phyloP scores from a whole-genome alignment of 2,329 filamentous ascomycete genomes.

The Monilinia polystroma region DNA sequence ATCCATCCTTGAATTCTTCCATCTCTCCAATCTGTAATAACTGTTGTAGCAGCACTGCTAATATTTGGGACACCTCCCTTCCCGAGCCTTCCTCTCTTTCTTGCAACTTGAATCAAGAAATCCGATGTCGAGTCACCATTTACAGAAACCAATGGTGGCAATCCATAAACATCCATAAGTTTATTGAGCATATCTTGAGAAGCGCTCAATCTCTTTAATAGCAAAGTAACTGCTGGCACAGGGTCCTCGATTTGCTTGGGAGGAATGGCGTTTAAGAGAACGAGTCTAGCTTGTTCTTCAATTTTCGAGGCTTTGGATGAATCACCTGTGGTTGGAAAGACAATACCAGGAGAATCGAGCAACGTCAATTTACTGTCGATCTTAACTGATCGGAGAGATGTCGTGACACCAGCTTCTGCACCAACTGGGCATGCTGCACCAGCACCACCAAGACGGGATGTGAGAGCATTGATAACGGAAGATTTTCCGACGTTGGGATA shows the following conservation, averaged over 20 bases:
- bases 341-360: conserved; percentile 90
- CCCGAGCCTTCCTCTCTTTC: conserved; percentile 85
- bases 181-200: conserved; percentile 74
- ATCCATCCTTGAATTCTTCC: conserved; percentile 92
- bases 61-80: conserved; percentile 90
- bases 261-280: conserved; percentile 87
- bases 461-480: conserved; percentile 91
- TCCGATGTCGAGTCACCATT: conserved; percentile 80
- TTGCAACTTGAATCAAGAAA: conserved; percentile 91
- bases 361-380: conserved; percentile 92
- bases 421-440: conserved; percentile 79
- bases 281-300: conserved; percentile 77
- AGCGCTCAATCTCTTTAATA: conserved; percentile 76
- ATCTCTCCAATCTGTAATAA: conserved; percentile 96
- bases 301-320: conserved; percentile 55
- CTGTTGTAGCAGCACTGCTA: conserved; percentile 81
- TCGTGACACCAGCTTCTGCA: conserved; percentile 90
- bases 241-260: conserved; percentile 94
- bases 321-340: conserved; percentile 73
- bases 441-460: conserved; percentile 70
- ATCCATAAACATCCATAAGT: conserved; percentile 78
- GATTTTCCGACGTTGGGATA: conserved; percentile 97
- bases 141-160: conserved; percentile 71
- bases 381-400: conserved; percentile 83
- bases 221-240: conserved; percentile 77